Evolutionary conservation across 1,284 basidiomycete species (phyloP).

Genomic region (Meripilus lineatus): DNA sequence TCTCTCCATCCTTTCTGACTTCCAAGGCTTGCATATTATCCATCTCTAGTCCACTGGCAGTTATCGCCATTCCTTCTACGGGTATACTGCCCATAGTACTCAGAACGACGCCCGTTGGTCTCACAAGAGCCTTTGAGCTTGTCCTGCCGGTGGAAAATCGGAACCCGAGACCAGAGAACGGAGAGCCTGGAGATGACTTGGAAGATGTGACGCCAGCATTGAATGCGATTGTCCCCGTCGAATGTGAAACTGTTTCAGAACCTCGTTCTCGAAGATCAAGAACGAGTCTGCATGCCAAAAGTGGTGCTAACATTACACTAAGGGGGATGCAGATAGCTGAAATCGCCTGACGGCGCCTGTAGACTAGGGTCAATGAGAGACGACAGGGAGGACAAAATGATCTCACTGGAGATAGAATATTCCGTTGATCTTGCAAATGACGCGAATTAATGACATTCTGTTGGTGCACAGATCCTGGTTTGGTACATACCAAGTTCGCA

Average conservation of each 20-base stretch:
- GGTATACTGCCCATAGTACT: constrained; percentile 64
- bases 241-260: constrained; percentile 67
- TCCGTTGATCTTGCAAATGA: constrained; percentile 52
- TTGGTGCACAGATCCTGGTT: background rate
- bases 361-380: constrained; percentile 3
- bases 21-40: constrained; percentile 55
- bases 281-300: constrained; percentile 73
- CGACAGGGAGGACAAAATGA: background rate
- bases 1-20: constrained; percentile 34
- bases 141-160: constrained; percentile 32
- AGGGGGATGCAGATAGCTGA: constrained; percentile 83
- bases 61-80: constrained; percentile 22
- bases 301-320: constrained; percentile 78
- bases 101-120: constrained; percentile 50
- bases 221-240: constrained; percentile 35
- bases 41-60: constrained; percentile 38
- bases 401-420: constrained; percentile 78
- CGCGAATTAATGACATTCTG: constrained; percentile 1
- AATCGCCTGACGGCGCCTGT: constrained; percentile 70
- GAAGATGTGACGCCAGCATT: constrained; percentile 25
- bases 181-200: constrained; percentile 27
- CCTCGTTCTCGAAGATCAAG: constrained; percentile 73
- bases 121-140: constrained; percentile 22
- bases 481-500: constrained; percentile 53
- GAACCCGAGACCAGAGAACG: constrained; percentile 27